phyloP scores from a whole-genome alignment of 2,329 filamentous ascomycete genomes.

The Pseudogymnoascus pannorum region DNA sequence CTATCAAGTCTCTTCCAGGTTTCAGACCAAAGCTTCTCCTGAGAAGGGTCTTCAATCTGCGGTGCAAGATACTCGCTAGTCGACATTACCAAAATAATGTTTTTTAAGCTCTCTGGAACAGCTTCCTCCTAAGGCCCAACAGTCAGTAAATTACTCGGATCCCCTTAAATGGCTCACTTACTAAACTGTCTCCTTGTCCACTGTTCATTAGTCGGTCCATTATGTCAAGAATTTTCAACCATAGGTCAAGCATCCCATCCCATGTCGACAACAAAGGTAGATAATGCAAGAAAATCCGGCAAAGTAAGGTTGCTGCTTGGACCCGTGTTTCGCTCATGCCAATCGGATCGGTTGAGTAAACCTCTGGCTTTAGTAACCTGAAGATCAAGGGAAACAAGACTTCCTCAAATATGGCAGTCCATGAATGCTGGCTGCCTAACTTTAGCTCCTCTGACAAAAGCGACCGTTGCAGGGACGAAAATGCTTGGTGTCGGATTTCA shows the following conservation, averaged over 20 bases:
- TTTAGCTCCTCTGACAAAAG: constrained; percentile 79
- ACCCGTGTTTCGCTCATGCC: constrained; percentile 96
- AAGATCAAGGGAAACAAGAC: constrained; percentile 89
- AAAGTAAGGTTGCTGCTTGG: constrained; percentile 81
- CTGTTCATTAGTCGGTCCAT: constrained; percentile 96
- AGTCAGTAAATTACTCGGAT: neutral
- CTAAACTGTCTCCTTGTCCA: constrained; percentile 81
- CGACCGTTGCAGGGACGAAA: constrained; percentile 76
- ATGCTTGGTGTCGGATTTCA: constrained; percentile 83
- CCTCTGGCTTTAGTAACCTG: constrained; percentile 83
- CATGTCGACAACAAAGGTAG: constrained; percentile 76
- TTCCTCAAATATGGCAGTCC: constrained; percentile 90
- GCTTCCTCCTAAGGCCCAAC: constrained; percentile 66
- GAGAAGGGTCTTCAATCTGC: constrained; percentile 49
- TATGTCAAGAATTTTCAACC: constrained; percentile 85
- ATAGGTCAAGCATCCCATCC: constrained; percentile 84
- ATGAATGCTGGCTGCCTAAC: constrained; percentile 77
- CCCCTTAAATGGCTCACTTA: constrained; percentile 39
- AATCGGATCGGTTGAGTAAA: constrained; percentile 81
- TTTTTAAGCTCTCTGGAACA: constrained; percentile 91
- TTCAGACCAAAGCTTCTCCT: constrained; percentile 52
- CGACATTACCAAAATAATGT: constrained; percentile 90
- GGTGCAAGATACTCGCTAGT: constrained; percentile 78
- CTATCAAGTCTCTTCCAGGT: constrained; percentile 60
- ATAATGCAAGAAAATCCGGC: constrained; percentile 94